phyloP scores from a whole-genome alignment of 129 eudicot genomes.

The Gnaphalium uliginosum region DNA sequence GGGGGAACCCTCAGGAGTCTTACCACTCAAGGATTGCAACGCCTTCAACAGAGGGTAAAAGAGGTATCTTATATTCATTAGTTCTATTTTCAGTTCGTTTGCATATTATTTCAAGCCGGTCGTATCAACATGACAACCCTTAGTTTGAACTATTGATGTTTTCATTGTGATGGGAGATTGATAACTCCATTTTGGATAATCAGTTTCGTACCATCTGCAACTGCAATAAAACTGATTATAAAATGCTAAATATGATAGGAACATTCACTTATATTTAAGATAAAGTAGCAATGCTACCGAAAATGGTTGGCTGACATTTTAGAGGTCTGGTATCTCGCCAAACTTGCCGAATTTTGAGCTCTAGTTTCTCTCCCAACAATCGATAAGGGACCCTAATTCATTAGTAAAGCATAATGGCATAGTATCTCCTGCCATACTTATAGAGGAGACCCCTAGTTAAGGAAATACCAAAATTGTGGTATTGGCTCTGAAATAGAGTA shows the following conservation, averaged over 20 bases:
- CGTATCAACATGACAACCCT: background rate
- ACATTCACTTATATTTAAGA: background rate
- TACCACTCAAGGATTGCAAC: conserved; percentile 69
- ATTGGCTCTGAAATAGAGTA: background rate
- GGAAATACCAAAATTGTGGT: background rate
- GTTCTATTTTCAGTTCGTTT: background rate
- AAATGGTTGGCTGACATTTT: background rate
- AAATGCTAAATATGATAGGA: background rate
- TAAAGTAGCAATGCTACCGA: background rate
- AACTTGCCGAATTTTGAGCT: background rate
- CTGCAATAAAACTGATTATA: background rate
- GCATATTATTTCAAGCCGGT: background rate
- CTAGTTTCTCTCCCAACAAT: background rate
- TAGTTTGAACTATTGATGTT: background rate
- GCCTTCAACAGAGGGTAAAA: conserved; percentile 71
- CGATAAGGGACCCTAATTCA: background rate
- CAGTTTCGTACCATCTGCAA: background rate
- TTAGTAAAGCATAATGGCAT: background rate
- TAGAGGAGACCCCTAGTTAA: background rate
- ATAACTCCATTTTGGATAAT: background rate
- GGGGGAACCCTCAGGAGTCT: conserved; percentile 90
- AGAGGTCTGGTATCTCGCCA: background rate
- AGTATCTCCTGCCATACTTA: background rate
- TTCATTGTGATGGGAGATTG: background rate
- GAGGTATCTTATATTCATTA: conserved; percentile 49